Base-by-base conservation (phyloP, 2,329 filamentous ascomycete genomes). In the Herpomyces periplanetae region DNA sequence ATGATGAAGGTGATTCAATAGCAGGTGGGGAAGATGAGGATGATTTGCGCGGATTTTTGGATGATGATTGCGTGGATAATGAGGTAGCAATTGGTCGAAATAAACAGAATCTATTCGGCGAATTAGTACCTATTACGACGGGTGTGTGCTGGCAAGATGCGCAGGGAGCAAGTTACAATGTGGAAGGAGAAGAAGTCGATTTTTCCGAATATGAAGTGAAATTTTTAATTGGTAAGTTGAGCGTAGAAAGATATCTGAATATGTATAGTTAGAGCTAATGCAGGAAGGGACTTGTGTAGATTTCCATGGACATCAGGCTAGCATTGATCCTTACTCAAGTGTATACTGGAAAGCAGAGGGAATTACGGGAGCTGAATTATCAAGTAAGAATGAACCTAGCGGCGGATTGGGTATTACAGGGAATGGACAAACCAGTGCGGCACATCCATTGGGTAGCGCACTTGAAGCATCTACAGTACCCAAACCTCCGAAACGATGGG, bases 1-100 rank as follows among this genome's bases (percentile, higher is more conserved):
- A 61, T 21, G 56, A 62, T 4, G 49, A 54, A 19, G 52, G 60
- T 5, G 61, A 62, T n/a, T n/a, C n/a, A n/a, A n/a, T n/a, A n/a
- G n/a, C n/a, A 11, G 61, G 64, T 16, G 57, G 63, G 19, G 48
- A 66, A 5, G 61, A 56, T n/a, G 63, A 66, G 8, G 63, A 66
- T 25, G 71, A 84, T 23, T 63, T 87, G 58, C 66, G 69, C 3
- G 73, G 58, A 8, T 88, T 88, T 31, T 44, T 88, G 2, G 73
- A 87, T 28, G 68, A 84, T 29, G 66, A 66, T 4, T 66, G 84
- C 11, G 33, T 35, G 21, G 26, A 25, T 20, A 66, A 80, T 36
- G 31, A 50, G 41, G 23, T 40, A 37, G 33, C n/a, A n/a, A n/a
- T n/a, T n/a, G n/a, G n/a, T n/a, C n/a, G 43, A 38, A 26, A 45